Evolutionary conservation across 257 asterid species (phyloP).

Genomic region (Nicotiana knightiana): DNA sequence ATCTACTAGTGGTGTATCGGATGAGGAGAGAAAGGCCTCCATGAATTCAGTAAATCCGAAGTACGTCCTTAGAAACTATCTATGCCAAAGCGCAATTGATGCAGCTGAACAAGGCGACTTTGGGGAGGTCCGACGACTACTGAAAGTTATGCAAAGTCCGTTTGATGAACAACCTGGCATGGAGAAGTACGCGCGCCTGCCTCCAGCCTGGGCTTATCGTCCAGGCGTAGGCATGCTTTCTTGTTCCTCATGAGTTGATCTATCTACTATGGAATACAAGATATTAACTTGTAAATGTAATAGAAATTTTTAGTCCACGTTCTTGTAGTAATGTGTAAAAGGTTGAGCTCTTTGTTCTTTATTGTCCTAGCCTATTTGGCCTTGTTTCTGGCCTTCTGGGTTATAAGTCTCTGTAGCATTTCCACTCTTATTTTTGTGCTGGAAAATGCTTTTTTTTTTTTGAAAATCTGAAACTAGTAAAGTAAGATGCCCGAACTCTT

Average conservation of each 20-base stretch:
- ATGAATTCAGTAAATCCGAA: constrained; percentile 87
- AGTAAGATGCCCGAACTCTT: too few species aligned
- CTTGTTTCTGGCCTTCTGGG: background rate
- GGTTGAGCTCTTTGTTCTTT: background rate
- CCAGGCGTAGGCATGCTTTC: constrained; percentile 99
- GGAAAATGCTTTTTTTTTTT: background rate
- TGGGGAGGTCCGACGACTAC: constrained; percentile 62
- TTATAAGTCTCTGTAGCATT: background rate
- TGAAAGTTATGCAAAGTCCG: constrained; percentile 70
- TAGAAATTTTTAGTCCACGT: background rate
- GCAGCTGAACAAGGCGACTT: constrained; percentile 88
- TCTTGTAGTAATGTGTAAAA: background rate
- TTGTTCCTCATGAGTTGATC: constrained; percentile 68
- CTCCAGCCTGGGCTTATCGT: constrained; percentile 99
- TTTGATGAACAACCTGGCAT: constrained; percentile 93
- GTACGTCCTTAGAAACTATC: constrained; percentile 81
- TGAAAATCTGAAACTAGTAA: too few species aligned
- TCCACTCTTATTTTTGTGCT: background rate
- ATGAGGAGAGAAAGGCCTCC: constrained; percentile 66
- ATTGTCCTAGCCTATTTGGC: background rate
- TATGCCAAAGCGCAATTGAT: constrained; percentile 94
- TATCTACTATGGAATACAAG: background rate
- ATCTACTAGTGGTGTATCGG: constrained; percentile 46
- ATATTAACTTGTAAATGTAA: constrained; percentile 34
- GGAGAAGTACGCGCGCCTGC: constrained; percentile 91